These are phyloP conservation scores for Aspergillus indologenus DNA, from an alignment of 495 filamentous ascomycete genomes.

Conservation along the genomic window DNA sequence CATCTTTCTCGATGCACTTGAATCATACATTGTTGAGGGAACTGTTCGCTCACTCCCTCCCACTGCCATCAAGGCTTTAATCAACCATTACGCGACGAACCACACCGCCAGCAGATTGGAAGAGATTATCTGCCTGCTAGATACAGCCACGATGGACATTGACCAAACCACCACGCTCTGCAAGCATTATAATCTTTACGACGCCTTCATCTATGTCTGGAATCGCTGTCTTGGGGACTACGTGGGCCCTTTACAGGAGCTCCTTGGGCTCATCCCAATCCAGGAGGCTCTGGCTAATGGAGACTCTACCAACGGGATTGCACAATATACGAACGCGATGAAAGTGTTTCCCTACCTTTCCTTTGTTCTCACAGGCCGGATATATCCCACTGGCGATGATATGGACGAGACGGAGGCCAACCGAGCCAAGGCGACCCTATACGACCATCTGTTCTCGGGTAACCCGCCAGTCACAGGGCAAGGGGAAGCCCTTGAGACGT, in stretches of 20 bases:
- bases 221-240: conserved; percentile 86
- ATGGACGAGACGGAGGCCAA: conserved; percentile 65
- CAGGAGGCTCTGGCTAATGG: conserved; percentile 33
- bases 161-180: conserved; percentile 89
- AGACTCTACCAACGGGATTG: conserved; percentile 31
- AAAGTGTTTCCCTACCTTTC: conserved; percentile 96
- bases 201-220: conserved; percentile 97
- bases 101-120: conserved; percentile 76
- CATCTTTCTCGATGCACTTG: conserved; percentile 82
- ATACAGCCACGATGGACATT: conserved; percentile 87
- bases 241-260: conserved; percentile 82
- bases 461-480: conserved; percentile 57
- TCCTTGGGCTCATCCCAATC: conserved; percentile 66
- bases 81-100: conserved; percentile 70
- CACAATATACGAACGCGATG: conserved; percentile 59
- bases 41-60: conserved; percentile 75
- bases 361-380: conserved; percentile 82
- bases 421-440: conserved; percentile 79
- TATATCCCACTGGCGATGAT: conserved; percentile 80
- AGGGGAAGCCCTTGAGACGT: conserved; percentile 56
- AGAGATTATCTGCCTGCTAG: conserved; percentile 90
- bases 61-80: conserved; percentile 78
- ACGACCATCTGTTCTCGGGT: conserved; percentile 89
- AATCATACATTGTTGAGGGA: conserved; percentile 78
- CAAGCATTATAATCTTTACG: conserved; percentile 85